Base-by-base conservation (phyloP, 495 filamentous ascomycete species). In the Chlorociboria aeruginascens region DNA sequence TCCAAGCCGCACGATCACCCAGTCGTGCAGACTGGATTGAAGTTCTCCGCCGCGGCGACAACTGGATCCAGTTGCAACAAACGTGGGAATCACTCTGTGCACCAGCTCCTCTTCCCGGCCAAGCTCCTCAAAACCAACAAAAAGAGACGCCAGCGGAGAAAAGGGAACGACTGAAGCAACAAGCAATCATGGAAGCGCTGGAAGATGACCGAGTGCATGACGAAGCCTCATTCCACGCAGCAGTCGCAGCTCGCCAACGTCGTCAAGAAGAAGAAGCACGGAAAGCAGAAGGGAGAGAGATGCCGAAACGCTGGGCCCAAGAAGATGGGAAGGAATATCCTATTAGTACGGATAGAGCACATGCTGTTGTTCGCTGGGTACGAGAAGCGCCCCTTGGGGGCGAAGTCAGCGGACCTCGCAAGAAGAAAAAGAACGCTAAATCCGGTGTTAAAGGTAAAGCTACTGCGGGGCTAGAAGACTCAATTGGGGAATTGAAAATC, bases 21-120 rank as follows among this genome's bases (percentile, higher is more conserved):
- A 78, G 79, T 6, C 76, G 85, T 29, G 76, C 81, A 7, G 85
- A 89, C 61, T 89, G 85, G 85, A 75, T 83, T 38, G 84, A 89
- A 62, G 70, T 87, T 3, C 61, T 89, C 2, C 77, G 80, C 7
- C 69, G 72, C 37, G 67, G 71, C 0, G 69, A 70, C 29, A 84
- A 86, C 51, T 84, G 77, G 77, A 71, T 86, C 40, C 70, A 74
- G 9, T 66, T 89, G 4, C 54, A 61, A 8, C 67, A 69, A 3
- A 69, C 68, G 16, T 89, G 84, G 84, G 82, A 89, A 43, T 64
- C 66, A 0, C 74, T 89, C 28, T 88, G 83, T 54, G 70, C 77
- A 1, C 82, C 83, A 0, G 78, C 79, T 0, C 78, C 81, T 6
- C 60, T 85, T 0, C 77, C 75, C 6, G 52, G 56, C 17, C 53